These are phyloP conservation scores for Xylaria flabelliformis DNA, from an alignment of 495 filamentous ascomycete species.

Conservation along the genomic window DNA sequence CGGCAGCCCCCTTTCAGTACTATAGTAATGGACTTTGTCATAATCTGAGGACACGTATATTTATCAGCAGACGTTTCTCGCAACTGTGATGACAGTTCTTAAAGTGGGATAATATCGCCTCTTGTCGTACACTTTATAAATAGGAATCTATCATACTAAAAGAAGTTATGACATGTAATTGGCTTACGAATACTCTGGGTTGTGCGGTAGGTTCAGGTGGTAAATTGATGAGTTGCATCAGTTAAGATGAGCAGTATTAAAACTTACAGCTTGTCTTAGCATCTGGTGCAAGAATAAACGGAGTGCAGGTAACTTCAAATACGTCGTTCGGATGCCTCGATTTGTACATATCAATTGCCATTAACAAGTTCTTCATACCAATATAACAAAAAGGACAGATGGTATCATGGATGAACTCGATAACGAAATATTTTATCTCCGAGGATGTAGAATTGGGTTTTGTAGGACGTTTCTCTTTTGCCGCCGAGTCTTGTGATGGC, in stretches of 20 bases:
- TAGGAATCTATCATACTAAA: background rate
- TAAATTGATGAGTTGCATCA: background rate
- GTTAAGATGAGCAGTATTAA: conserved; percentile 4
- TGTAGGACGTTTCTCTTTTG: conserved; percentile 1
- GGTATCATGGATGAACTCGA: conserved; percentile 78
- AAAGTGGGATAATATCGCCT: background rate
- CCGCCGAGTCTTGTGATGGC: background rate
- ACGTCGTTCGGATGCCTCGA: conserved; percentile 58
- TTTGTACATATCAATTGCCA: conserved; percentile 69
- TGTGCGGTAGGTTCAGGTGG: background rate
- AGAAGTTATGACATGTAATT: background rate
- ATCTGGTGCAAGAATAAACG: conserved; percentile 77
- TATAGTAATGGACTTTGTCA: conserved; percentile 32
- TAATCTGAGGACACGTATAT: conserved; percentile 26
- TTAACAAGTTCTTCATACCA: conserved; percentile 72
- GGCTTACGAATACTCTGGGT: background rate
- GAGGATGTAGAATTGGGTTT: conserved; percentile 7
- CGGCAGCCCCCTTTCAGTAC: conserved; percentile 23
- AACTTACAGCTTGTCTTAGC: conserved; percentile 39
- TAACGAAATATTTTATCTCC: conserved; percentile 55
- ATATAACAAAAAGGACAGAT: conserved; percentile 91
- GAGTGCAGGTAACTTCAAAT: conserved; percentile 74
- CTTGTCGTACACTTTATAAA: background rate
- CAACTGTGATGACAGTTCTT: background rate
- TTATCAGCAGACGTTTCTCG: background rate